A percentile compares a stretch with the other conserved stretches of the same genome.
These are phyloP conservation scores for Verticillium alfalfae DNA, from an alignment of 2,329 filamentous ascomycete genomes.

Conservation along the genomic window DNA sequence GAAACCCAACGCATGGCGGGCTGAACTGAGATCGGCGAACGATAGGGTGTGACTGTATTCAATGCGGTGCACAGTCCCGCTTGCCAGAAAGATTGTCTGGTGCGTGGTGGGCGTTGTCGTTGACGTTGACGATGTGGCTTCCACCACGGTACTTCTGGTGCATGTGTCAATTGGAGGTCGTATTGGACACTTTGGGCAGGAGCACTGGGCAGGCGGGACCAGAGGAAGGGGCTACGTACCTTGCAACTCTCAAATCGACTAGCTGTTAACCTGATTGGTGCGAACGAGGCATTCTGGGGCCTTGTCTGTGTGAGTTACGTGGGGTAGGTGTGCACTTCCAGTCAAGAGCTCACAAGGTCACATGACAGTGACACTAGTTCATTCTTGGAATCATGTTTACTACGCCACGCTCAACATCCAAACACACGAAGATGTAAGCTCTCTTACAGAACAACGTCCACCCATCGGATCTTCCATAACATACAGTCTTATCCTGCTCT, in stretches of 20 bases:
- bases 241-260: not conserved
- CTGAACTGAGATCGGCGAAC: not conserved
- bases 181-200: not conserved
- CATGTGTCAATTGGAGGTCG: not conserved
- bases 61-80: not conserved
- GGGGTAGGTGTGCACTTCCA: not conserved
- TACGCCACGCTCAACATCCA: not conserved
- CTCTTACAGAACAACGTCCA: constrained; percentile 1
- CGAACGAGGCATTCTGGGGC: not conserved
- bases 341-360: not conserved
- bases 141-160: not conserved
- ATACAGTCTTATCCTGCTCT: not conserved
- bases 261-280: not conserved
- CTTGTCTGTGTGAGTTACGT: not conserved
- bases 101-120: not conserved
- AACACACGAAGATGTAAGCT: not conserved
- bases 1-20: constrained; percentile 64
- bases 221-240: not conserved
- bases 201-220: not conserved
- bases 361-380: constrained; percentile 10
- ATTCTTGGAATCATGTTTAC: constrained; percentile 24
- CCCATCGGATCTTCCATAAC: not conserved
- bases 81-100: not conserved
- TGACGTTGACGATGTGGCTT: not conserved
- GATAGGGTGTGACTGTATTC: too few relatives aligned